Percentiles rank a stretch among this genome's conserved stretches.
phyloP scores from a whole-genome alignment of 495 filamentous ascomycete genomes.

The Penicillium paradoxum region DNA sequence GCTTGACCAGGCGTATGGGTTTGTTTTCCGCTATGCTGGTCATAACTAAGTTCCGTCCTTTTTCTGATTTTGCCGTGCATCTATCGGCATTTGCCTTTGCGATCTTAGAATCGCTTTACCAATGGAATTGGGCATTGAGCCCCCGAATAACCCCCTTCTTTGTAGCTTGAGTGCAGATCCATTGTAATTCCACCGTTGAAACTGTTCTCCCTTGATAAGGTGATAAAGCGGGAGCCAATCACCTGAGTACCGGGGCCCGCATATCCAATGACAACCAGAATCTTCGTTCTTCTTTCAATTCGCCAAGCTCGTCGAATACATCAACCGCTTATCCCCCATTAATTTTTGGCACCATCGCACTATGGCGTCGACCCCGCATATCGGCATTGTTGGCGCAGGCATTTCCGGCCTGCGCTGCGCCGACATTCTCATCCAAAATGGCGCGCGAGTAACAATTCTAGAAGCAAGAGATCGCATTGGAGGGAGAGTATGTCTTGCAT shows the following conservation, averaged over 20 bases:
- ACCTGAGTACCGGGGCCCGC: conserved; percentile 4
- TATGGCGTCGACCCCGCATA: conserved; percentile 40
- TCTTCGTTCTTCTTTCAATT: conserved; percentile 3
- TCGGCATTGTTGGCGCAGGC: conserved; percentile 83
- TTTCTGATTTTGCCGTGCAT: conserved; percentile 1
- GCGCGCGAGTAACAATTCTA: conserved; percentile 76
- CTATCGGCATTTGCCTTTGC: background rate
- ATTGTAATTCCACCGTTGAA: background rate
- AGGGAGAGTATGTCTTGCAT: conserved; percentile 57
- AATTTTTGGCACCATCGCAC: background rate
- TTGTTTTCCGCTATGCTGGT: conserved; percentile 21
- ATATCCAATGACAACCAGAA: conserved; percentile 11
- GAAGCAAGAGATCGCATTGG: conserved; percentile 82
- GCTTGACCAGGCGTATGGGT: conserved; percentile 10
- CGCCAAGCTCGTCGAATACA: background rate
- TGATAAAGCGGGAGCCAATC: conserved; percentile 20
- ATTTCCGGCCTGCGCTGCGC: conserved; percentile 84
- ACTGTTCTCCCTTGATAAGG: background rate
- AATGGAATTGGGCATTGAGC: background rate
- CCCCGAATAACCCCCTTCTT: background rate
- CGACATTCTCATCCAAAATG: conserved; percentile 71
- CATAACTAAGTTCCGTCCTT: conserved; percentile 11
- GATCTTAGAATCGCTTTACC: background rate
- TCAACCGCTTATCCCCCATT: background rate
- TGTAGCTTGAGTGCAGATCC: background rate